Evolutionary conservation across 345 rosid genomes (phyloP).

Genomic region (Hypericum perforatum): DNA sequence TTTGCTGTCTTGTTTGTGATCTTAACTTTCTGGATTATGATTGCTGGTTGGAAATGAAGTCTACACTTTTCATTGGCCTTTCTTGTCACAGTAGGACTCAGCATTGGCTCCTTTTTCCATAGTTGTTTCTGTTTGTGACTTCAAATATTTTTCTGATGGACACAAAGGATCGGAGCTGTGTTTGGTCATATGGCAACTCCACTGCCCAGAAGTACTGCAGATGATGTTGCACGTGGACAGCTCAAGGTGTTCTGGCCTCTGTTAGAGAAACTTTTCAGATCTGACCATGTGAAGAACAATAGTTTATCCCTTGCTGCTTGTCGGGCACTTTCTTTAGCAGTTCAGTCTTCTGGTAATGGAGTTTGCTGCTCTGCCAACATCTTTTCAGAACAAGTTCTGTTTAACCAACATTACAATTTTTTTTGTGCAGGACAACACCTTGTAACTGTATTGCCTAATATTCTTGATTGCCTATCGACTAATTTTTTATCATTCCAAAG

Average conservation of each 20-base stretch:
- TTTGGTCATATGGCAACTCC: slow-evolving; percentile 58
- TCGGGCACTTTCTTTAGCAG: slow-evolving; percentile 83
- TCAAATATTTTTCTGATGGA: slow-evolving; percentile 5
- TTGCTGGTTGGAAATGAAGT: no score
- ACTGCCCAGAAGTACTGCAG: slow-evolving; percentile 38
- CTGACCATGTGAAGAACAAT: slow-evolving; percentile 78
- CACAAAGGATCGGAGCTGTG: slow-evolving; percentile 79
- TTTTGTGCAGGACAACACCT: slow-evolving; percentile 74
- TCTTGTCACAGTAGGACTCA: background rate
- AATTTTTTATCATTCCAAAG: slow-evolving; percentile 71
- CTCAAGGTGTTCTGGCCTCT: slow-evolving; percentile 83
- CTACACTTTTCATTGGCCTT: no score
- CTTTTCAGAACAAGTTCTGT: background rate
- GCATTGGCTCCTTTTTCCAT: background rate
- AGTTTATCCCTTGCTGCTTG: slow-evolving; percentile 77
- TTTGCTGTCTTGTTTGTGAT: no score
- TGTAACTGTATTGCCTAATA: slow-evolving; percentile 55
- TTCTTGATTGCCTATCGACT: slow-evolving; percentile 74
- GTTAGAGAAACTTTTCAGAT: slow-evolving; percentile 69
- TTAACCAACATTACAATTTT: slow-evolving; percentile 13
- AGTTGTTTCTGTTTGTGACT: background rate
- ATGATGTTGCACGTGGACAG: slow-evolving; percentile 54
- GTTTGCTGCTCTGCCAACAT: slow-evolving; percentile 5
- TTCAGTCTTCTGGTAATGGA: slow-evolving; percentile 75
- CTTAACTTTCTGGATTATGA: no score